Evolutionary conservation across 2,329 filamentous ascomycete genomes (phyloP).

Genomic region (Diaporthe citrichinensis): DNA sequence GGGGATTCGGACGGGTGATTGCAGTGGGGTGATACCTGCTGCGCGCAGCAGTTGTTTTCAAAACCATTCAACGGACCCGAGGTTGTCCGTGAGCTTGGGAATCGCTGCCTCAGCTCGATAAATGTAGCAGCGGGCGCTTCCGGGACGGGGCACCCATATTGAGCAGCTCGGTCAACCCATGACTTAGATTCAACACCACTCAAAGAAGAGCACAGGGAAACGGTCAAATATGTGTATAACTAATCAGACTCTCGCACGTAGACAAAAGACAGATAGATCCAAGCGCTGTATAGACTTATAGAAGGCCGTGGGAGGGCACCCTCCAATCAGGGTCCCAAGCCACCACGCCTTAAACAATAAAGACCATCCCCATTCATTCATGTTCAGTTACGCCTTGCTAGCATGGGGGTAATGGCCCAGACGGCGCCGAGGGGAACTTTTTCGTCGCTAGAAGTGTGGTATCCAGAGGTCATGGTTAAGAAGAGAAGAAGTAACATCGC

Average conservation of each 20-base stretch:
- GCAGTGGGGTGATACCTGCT: not conserved
- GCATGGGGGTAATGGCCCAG: constrained; percentile 8
- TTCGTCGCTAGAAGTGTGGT: constrained; percentile 19
- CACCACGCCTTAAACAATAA: not conserved
- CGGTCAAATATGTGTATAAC: constrained; percentile 3
- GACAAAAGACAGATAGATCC: constrained; percentile 40
- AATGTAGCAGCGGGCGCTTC: not conserved
- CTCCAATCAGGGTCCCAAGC: constrained; percentile 24
- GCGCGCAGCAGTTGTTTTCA: too few relatives aligned
- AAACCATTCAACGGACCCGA: not conserved
- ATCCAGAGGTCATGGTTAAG: constrained; percentile 20
- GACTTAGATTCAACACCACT: not conserved
- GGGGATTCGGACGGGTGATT: constrained; percentile 44
- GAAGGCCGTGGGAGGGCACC: not conserved
- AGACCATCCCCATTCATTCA: constrained; percentile 25
- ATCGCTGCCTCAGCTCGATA: not conserved
- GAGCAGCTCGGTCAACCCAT: not conserved
- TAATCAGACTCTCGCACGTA: constrained; percentile 39
- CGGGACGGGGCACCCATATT: not conserved
- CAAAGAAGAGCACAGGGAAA: not conserved
- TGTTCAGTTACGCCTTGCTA: constrained; percentile 35
- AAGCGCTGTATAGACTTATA: constrained; percentile 48
- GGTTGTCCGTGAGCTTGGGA: not conserved
- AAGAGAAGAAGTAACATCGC: not conserved
- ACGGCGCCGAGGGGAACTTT: constrained; percentile 17